A percentile compares a stretch with the other conserved stretches of the same genome.
Evolutionary conservation across 331 rosid species (phyloP).

Genomic region (Rosa hybrid): DNA sequence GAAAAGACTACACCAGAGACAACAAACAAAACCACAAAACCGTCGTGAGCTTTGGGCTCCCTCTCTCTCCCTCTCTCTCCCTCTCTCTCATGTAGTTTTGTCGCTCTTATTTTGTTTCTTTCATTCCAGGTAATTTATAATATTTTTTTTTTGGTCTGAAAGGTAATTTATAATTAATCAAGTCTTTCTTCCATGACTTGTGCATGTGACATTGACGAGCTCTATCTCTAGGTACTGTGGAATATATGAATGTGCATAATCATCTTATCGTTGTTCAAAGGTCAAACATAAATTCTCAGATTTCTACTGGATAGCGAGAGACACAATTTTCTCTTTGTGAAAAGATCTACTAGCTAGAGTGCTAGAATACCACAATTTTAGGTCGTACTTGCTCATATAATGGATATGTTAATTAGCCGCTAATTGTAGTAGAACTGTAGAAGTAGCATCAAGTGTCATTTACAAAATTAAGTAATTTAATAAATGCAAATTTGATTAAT

Average conservation of each 20-base stretch:
- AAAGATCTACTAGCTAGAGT: background rate
- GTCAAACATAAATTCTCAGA: background rate
- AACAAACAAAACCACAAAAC: conserved; percentile 2
- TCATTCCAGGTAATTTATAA: background rate
- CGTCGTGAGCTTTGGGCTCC: background rate
- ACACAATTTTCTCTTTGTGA: background rate
- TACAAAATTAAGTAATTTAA: too few species aligned
- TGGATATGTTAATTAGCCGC: background rate
- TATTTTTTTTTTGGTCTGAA: too few species aligned
- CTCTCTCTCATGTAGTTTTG: background rate
- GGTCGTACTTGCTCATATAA: background rate
- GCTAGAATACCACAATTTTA: background rate
- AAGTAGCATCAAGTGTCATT: too few species aligned
- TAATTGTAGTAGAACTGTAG: too few species aligned
- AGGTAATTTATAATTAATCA: too few species aligned
- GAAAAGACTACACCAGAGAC: background rate
- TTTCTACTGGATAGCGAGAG: background rate
- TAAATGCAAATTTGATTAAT: too few species aligned
- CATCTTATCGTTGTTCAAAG: conserved; percentile 7
- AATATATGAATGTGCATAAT: background rate
- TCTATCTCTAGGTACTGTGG: background rate
- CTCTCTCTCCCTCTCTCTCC: background rate
- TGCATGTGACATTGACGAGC: conserved; percentile 12
- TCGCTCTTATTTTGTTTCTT: background rate
- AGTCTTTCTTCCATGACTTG: background rate